Base-by-base conservation (phyloP, 2,329 filamentous ascomycete genomes). In the Beauveria sp. region DNA sequence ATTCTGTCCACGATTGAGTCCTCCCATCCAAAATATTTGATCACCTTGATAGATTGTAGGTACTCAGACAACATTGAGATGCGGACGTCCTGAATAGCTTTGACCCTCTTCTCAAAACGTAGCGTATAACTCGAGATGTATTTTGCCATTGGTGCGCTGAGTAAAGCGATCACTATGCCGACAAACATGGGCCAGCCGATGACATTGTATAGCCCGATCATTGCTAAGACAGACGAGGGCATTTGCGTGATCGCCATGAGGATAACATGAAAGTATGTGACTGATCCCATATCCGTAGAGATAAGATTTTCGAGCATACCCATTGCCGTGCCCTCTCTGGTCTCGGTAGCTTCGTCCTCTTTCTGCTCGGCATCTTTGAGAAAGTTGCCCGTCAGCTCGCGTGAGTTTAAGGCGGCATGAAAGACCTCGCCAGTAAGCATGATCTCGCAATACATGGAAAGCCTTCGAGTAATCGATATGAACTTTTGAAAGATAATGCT, bases 21-120 rank as follows among this genome's bases (percentile, higher is more conserved):
- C 66, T 85, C 83, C 83, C 83, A 85, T 2, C 80, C 80, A 68
- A 85, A 84, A 65, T 84, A 85, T 66, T 85, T 85, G 70, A 85
- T 79, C 14, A 80, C 80, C 16, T 80, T 77, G 61, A 85, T 84
- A 6, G 82, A 83, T 26, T 76, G 72, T 28, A 85, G 73, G 64
- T 84, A 85, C 65, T 85, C 83, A 0, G 81, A 80, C 20, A 84
- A 77, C n/a, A 82, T 75, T 1, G 82, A 84, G 60, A 85, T 80
- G 20, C 83, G 79, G 14, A 76, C 73, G 66, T 85, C 83, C 53
- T 84, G 83, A 24, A 81, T 78, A 55, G 76, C 76, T 63, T 81
- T 80, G 48, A 83, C 79, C 20, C 76, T 75, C 44, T 75, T 75
- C 67, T 84, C 79, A 30, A 79, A 75, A 26, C 70, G 72, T 52